Evolutionary conservation across 2,329 filamentous ascomycete species (phyloP).

Genomic region (Fusarium sp.): DNA sequence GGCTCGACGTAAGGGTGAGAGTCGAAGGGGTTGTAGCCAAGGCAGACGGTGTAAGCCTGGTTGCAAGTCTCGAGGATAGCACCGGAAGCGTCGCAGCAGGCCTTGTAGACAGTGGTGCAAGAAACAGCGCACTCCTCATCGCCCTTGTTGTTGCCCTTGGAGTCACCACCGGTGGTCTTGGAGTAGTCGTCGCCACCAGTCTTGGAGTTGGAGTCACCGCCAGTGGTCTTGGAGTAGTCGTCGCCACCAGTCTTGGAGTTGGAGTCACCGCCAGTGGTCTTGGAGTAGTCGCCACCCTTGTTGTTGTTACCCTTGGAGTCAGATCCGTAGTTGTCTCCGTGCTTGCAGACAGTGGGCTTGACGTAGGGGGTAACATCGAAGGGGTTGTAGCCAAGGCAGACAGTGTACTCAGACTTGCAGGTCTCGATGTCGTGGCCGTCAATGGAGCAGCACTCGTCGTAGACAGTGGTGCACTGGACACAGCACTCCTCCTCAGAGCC

Average conservation of each 20-base stretch:
- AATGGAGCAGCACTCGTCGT: constrained; percentile 25
- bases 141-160: neutral
- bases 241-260: neutral
- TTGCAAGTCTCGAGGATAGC: constrained; percentile 28
- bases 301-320: neutral
- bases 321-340: constrained; percentile 4
- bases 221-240: neutral
- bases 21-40: constrained; percentile 31
- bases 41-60: constrained; percentile 25
- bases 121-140: constrained; percentile 20
- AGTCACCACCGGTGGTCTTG: neutral
- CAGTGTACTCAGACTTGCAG: constrained; percentile 24
- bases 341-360: constrained; percentile 34
- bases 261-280: neutral
- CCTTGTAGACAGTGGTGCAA: constrained; percentile 30
- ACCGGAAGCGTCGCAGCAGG: constrained; percentile 27
- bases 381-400: constrained; percentile 32
- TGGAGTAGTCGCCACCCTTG: neutral
- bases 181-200: neutral
- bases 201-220: neutral
- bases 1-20: constrained; percentile 26
- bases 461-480: constrained; percentile 25
- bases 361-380: constrained; percentile 18
- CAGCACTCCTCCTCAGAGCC: constrained; percentile 31
- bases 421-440: constrained; percentile 16